A percentile compares a stretch with the other conserved stretches of the same genome.
Conservation (phyloP, 768 basidiomycete species). For the Dioszegia aurantiaca region DNA sequence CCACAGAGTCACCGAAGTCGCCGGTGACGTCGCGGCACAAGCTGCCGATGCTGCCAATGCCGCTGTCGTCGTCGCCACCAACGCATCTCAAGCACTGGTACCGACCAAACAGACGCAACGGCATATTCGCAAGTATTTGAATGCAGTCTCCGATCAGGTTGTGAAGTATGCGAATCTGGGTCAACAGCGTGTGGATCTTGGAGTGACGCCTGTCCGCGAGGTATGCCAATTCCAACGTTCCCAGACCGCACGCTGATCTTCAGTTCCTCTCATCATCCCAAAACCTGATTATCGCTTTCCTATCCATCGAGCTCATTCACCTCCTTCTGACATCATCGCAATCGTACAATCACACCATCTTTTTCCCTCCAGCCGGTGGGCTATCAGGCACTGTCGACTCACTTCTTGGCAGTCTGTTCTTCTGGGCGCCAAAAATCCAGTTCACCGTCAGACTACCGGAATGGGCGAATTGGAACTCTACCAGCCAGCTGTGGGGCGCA, state of each 20-base stretch:
- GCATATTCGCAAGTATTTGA: neutral
- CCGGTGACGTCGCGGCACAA: slow-evolving; percentile 1
- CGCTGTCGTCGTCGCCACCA: slow-evolving; percentile 10
- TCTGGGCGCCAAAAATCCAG: slow-evolving; percentile 39
- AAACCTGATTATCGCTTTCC: slow-evolving; percentile 31
- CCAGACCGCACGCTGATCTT: neutral
- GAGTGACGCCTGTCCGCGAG: slow-evolving; percentile 29
- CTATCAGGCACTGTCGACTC: slow-evolving; percentile 26
- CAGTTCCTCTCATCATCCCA: slow-evolving; percentile 41
- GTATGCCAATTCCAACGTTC: slow-evolving; percentile 16
- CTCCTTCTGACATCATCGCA: slow-evolving; percentile 42
- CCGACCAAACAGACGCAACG: slow-evolving; percentile 15
- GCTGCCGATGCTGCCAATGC: slow-evolving; percentile 8
- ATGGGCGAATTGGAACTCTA: slow-evolving; percentile 14
- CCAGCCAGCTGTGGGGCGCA: slow-evolving; percentile 31
- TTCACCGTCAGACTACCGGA: slow-evolving; percentile 38
- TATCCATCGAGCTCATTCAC: slow-evolving; percentile 36
- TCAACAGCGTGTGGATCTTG: slow-evolving; percentile 29
- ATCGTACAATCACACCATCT: slow-evolving; percentile 44
- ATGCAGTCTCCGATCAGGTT: slow-evolving; percentile 13
- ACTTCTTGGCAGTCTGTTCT: slow-evolving; percentile 35
- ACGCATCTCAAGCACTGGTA: slow-evolving; percentile 8
- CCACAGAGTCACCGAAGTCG: slow-evolving; percentile 7
- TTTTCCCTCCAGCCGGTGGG: slow-evolving; percentile 35
- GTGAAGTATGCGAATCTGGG: slow-evolving; percentile 24